Evolutionary conservation across 2,329 filamentous ascomycete species (phyloP), one percentile per base, ranked within the genome.

Genomic region (Fusarium virguliforme): DNA sequence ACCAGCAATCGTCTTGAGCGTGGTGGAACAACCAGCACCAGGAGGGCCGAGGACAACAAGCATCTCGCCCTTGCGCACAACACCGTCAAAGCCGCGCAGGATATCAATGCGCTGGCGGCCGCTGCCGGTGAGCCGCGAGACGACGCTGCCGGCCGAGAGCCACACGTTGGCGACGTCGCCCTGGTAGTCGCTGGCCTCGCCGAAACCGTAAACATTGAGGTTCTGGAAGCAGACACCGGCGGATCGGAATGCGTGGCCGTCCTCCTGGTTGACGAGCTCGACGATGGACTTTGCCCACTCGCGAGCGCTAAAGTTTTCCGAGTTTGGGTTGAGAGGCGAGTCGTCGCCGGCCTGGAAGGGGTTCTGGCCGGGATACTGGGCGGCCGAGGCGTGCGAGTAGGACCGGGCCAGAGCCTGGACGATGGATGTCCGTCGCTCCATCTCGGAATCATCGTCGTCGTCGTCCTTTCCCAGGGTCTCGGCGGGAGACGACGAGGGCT

Each of bases 1-100:
- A 66, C 94, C 94, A 4, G 93, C 89, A 72, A 97, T 89, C 0
- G 93, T 93, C 84, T 97, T 97, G 64, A 97, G 85, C 70, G 97
- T 91, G 3, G 94, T 97, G 15, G 92, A 94, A 80, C 94, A 97
- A 60, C 92, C 92, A n/a, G 87, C 86, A 41, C 88, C 88, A 3
- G 92, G 92, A 61, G 91, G 91, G 15, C 92, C 92, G 35, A 94
- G 85, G 3, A 94, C 92, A 15, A 94, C 90, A 30, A 94, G 81
- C 90, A 94, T 92, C 83, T 94, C 92, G 46, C 92, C 92, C 67
- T 87, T 88, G 76, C 88, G 85, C 2, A 94, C 89, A 0, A 93
- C 77, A 28, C 91, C 91, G 70, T 93, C 90, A 62, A 92, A 89
- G 74, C 88, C 83, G 68, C 86, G 88, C 66, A 94, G 80, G 72